Percentiles rank a stretch among this genome's conserved stretches.
Evolutionary conservation across 73 alveolate species (phyloP).

Genomic region (Tetrahymena borealis): DNA sequence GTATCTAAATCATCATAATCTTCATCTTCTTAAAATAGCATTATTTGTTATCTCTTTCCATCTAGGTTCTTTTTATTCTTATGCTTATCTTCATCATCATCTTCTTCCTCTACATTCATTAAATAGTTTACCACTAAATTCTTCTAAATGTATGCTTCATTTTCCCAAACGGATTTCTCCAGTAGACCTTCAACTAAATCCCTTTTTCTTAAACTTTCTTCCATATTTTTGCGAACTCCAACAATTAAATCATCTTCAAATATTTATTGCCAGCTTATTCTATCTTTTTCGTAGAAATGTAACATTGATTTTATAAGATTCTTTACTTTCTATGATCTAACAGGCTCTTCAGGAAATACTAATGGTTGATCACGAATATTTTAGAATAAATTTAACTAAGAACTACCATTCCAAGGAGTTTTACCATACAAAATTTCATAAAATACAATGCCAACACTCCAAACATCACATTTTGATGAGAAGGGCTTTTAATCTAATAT

Average conservation of each 20-base stretch:
- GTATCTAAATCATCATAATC: neutral
- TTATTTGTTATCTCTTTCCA: neutral
- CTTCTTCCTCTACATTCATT: neutral
- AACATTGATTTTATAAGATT: conserved; percentile 9
- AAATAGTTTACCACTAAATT: conserved; percentile 23
- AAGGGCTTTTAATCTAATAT: conserved; percentile 54
- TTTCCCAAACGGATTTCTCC: conserved; percentile 17
- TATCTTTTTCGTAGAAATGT: conserved; percentile 18
- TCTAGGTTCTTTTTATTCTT: neutral
- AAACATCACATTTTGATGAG: conserved; percentile 70
- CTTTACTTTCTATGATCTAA: neutral
- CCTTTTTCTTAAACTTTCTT: conserved; percentile 1
- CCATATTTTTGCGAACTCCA: conserved; percentile 5
- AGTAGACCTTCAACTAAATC: conserved; percentile 23
- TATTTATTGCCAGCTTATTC: conserved; percentile 29
- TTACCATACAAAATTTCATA: conserved; percentile 74
- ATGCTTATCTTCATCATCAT: neutral
- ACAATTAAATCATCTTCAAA: conserved; percentile 13
- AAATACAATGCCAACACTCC: conserved; percentile 79
- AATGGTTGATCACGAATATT: neutral
- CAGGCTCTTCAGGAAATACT: conserved; percentile 11
- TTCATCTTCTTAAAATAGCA: neutral
- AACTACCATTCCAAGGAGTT: conserved; percentile 58
- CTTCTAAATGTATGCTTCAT: conserved; percentile 15
- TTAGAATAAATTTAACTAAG: neutral